These are phyloP conservation scores for Saturnispora serradocipensis DNA, from an alignment of 805 yeast species.

Conservation along the genomic window DNA sequence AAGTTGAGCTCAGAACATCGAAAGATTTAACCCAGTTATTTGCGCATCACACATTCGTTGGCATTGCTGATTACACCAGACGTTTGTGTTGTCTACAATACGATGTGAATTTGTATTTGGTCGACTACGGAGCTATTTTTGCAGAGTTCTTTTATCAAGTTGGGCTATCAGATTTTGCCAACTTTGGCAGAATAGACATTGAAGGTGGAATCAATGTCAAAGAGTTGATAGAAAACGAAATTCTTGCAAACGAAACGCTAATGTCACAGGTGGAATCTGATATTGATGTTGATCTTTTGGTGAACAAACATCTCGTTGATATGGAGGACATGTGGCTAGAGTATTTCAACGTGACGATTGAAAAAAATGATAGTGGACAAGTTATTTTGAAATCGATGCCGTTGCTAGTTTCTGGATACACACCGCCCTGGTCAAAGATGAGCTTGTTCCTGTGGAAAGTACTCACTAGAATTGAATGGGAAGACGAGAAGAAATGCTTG, in stretches of 20 bases:
- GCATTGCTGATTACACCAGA: slow-evolving; percentile 63
- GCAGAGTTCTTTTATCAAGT: slow-evolving; percentile 73
- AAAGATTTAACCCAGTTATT: slow-evolving; percentile 57
- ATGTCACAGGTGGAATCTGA: background rate
- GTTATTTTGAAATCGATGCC: slow-evolving; percentile 49
- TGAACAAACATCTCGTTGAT: slow-evolving; percentile 14
- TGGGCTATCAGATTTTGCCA: slow-evolving; percentile 67
- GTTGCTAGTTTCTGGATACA: slow-evolving; percentile 51
- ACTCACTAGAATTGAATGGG: slow-evolving; percentile 53
- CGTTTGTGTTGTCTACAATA: slow-evolving; percentile 78
- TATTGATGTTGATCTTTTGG: slow-evolving; percentile 9
- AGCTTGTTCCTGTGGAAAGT: slow-evolving; percentile 58
- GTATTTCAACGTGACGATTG: slow-evolving; percentile 54
- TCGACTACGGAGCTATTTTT: slow-evolving; percentile 69
- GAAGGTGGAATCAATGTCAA: slow-evolving; percentile 24
- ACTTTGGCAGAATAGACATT: slow-evolving; percentile 57
- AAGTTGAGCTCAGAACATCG: slow-evolving; percentile 38
- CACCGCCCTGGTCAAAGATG: slow-evolving; percentile 55
- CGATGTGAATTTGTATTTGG: slow-evolving; percentile 65
- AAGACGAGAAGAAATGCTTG: slow-evolving; percentile 60
- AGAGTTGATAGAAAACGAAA: slow-evolving; percentile 30
- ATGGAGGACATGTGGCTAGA: slow-evolving; percentile 77
- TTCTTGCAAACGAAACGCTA: slow-evolving; percentile 22
- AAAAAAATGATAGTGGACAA: slow-evolving; percentile 25
- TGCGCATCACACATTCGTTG: slow-evolving; percentile 65